Evolutionary conservation across 1,284 basidiomycete species (phyloP).

Genomic region (Sphagnurus paluster): DNA sequence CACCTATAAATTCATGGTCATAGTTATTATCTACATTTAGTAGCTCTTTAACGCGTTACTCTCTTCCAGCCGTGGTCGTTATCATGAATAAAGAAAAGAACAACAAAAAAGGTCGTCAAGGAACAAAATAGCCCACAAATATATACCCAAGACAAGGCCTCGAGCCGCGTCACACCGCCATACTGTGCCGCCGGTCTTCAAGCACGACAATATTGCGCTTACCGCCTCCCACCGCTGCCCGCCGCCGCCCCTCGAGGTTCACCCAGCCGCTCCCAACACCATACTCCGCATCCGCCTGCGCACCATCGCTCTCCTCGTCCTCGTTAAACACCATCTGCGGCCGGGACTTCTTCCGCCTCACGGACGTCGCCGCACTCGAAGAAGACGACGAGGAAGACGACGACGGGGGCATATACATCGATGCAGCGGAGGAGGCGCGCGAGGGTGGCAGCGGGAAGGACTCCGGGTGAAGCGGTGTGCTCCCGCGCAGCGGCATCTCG

Average conservation of each 20-base stretch:
- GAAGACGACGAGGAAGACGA: slow-evolving; percentile 24
- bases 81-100: slow-evolving; percentile 11
- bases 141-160: neutral
- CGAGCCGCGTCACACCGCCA: slow-evolving; percentile 19
- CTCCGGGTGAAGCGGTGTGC: slow-evolving; percentile 29
- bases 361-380: slow-evolving; percentile 23
- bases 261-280: slow-evolving; percentile 44
- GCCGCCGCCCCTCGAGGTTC: slow-evolving; percentile 59
- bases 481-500: slow-evolving; percentile 24
- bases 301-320: slow-evolving; percentile 62
- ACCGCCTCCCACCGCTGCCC: slow-evolving; percentile 20
- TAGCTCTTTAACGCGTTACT: slow-evolving; percentile 5
- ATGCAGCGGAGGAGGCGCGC: slow-evolving; percentile 30
- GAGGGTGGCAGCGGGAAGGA: slow-evolving; percentile 35
- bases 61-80: slow-evolving; percentile 11
- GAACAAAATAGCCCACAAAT: neutral
- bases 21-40: slow-evolving; percentile 13
- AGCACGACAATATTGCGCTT: slow-evolving; percentile 7
- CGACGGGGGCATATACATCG: slow-evolving; percentile 32
- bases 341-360: slow-evolving; percentile 54
- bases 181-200: slow-evolving; percentile 24
- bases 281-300: slow-evolving; percentile 67
- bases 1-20: slow-evolving; percentile 6
- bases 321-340: slow-evolving; percentile 39
- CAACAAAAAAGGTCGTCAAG: neutral